Percentiles rank a stretch among this genome's conserved stretches.
Evolutionary conservation across 228 moss, liverwort and hornwort genomes (phyloP).

Genomic region (Sphagnum magellanicum): DNA sequence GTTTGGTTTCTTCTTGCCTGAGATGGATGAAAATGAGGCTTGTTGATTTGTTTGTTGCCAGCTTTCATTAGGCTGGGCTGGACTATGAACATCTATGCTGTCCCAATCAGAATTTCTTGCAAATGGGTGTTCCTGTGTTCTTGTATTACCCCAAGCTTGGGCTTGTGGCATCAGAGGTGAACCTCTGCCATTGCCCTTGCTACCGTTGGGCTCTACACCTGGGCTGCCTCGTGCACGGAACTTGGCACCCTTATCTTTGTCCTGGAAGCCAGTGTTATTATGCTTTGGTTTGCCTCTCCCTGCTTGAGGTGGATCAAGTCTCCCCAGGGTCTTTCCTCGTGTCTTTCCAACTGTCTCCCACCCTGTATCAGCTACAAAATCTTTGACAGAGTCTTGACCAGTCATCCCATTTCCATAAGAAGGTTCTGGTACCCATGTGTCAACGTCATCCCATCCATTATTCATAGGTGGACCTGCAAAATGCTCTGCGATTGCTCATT

Average conservation of each 20-base stretch:
- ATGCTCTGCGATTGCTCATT: neutral
- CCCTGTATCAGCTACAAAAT: conserved; percentile 15
- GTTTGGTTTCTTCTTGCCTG: conserved; percentile 26
- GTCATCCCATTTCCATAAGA: conserved; percentile 19
- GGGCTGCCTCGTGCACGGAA: conserved; percentile 14
- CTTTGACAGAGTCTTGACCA: conserved; percentile 24
- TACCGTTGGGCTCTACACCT: conserved; percentile 8
- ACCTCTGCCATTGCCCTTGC: conserved; percentile 5
- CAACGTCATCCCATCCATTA: conserved; percentile 57
- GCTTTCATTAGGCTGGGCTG: conserved; percentile 13
- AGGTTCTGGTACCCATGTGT: conserved; percentile 47
- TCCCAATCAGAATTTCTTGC: conserved; percentile 14
- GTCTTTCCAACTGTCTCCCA: conserved; percentile 24
- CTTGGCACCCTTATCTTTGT: conserved; percentile 15
- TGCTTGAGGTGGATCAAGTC: conserved; percentile 5
- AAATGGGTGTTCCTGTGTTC: conserved; percentile 4
- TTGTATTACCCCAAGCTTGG: conserved; percentile 21
- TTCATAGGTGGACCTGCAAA: conserved; percentile 35
- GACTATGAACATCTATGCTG: conserved; percentile 4
- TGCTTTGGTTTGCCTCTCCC: conserved; percentile 9
- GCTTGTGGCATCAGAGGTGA: conserved; percentile 1
- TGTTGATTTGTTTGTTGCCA: conserved; percentile 25
- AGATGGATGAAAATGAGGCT: conserved; percentile 28
- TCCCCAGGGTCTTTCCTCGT: conserved; percentile 15
- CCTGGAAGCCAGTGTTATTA: neutral